Evolutionary conservation across 2,329 filamentous ascomycete genomes (phyloP).

Genomic region (Talaromyces sp.): DNA sequence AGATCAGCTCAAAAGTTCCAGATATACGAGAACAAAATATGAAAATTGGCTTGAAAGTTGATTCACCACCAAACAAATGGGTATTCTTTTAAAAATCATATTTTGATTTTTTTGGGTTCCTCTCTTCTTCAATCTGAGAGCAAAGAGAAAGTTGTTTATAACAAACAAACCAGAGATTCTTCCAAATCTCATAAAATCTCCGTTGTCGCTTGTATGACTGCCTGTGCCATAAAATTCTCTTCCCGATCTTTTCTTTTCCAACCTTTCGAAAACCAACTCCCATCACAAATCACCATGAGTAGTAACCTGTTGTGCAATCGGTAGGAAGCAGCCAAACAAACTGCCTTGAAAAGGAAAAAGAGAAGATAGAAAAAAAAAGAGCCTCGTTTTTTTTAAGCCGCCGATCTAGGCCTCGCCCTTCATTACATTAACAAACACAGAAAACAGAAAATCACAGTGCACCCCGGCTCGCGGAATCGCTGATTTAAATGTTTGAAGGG

Average conservation of each 20-base stretch:
- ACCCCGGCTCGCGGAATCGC: constrained; percentile 12
- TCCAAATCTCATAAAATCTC: neutral
- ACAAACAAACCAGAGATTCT: neutral
- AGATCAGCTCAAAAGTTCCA: neutral
- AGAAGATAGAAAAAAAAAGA: neutral
- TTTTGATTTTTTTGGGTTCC: constrained; percentile 13
- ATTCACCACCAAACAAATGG: neutral
- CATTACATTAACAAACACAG: constrained; percentile 12
- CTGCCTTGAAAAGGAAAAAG: neutral
- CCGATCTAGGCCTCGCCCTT: neutral
- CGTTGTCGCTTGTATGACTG: constrained; percentile 1
- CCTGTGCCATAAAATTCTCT: constrained; percentile 1
- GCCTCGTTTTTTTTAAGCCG: neutral
- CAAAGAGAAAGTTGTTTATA: constrained; percentile 4
- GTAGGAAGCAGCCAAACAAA: neutral
- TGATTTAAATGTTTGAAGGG: constrained; percentile 85
- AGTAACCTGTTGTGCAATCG: constrained; percentile 1
- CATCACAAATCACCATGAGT: neutral
- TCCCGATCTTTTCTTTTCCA: neutral
- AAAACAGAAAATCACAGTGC: constrained; percentile 10
- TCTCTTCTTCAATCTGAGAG: neutral
- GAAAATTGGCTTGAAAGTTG: neutral
- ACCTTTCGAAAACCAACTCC: neutral
- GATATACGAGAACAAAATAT: neutral
- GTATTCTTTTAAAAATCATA: constrained; percentile 9